Percentiles rank a stretch among this genome's conserved stretches.
Conservation (phyloP, 345 rosid genomes). For the Brassica incana region DNA sequence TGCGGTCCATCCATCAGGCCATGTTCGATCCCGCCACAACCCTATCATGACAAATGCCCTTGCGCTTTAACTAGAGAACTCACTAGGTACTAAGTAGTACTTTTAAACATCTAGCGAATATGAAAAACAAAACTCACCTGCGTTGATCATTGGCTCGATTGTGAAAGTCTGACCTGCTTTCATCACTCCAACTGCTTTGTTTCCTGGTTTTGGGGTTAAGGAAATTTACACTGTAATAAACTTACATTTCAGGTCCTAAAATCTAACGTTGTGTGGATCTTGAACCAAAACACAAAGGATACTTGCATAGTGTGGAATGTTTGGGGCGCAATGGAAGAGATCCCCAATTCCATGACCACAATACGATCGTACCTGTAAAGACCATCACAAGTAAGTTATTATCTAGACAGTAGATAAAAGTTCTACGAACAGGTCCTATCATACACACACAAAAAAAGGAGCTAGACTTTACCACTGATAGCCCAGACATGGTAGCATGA, state of each 20-base stretch:
- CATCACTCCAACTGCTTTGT: conserved; percentile 97
- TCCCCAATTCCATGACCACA: conserved; percentile 99
- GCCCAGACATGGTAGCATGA: conserved; percentile 87
- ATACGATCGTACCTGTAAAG: conserved; percentile 76
- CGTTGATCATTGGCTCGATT: conserved; percentile 97
- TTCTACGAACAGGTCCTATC: neutral
- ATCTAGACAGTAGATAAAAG: neutral
- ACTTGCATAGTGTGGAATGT: conserved; percentile 95
- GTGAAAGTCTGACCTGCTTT: conserved; percentile 96
- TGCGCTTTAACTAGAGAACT: neutral
- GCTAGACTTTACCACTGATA: conserved; percentile 77
- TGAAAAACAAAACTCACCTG: conserved; percentile 50
- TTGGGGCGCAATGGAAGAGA: conserved; percentile 97
- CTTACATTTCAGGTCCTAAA: no score
- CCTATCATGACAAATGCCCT: conserved; percentile 47
- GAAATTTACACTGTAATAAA: conserved; percentile 13
- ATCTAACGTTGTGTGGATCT: no score
- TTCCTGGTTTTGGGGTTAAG: conserved; percentile 62
- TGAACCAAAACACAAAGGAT: conserved; percentile 24
- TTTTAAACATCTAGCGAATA: conserved; percentile 5
- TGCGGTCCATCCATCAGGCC: conserved; percentile 99
- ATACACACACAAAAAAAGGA: neutral
- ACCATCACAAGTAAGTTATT: conserved; percentile 14
- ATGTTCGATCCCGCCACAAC: conserved; percentile 82
- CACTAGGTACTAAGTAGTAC: conserved; percentile 26